Base-by-base conservation (phyloP, 2,329 filamentous ascomycete species). In the Intubia oerlemansii region DNA sequence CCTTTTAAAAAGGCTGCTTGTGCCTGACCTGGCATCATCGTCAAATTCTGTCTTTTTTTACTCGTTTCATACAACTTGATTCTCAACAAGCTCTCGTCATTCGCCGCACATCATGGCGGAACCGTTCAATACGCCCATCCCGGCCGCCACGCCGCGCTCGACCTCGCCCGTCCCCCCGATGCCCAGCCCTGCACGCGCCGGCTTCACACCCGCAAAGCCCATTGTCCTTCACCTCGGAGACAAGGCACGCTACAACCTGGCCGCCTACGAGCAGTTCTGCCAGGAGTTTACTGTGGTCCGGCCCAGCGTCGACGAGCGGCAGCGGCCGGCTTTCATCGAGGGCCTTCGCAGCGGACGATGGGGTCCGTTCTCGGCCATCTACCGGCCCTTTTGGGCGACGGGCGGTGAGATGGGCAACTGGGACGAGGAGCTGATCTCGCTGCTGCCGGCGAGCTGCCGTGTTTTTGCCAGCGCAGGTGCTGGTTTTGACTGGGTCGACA, bases 221-320 rank as follows among this genome's bases (percentile, higher is more conserved):
- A 27, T 32, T 10, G 70, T 88, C 35, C 63, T 90, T 40, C 74
- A 72, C 52, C 70, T 81, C 48, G 80, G 79, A 36, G 78, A 84
- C 42, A 51, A 56, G 10, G 45, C 61, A 36, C 51, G 50, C 37
- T 62, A 59, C 44, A 62, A 63, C 38, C 52, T 48, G 1, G 44
- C 50, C 3, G 57, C 56, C 1, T 61, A 58, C 39, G 45, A 45
- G 17, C 44, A 47, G 35, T 55, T 65, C 39, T 42, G 47, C 21
- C 27, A 45, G 0, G 45, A 42, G 17, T 66, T 57, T 40, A 54
- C 62, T 12, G 48, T 70, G 17, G 42, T 69, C 30, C 57, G 59
- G 14, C 35, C 35, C 11, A 24, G 27, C 6, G 37, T 49, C 2
- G 49, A 51, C 16, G 63, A 69, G 41, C 59, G 63, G 5, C 46